phyloP scores from a whole-genome alignment of 2,329 filamentous ascomycete genomes.

The Fusarium goolgardi region DNA sequence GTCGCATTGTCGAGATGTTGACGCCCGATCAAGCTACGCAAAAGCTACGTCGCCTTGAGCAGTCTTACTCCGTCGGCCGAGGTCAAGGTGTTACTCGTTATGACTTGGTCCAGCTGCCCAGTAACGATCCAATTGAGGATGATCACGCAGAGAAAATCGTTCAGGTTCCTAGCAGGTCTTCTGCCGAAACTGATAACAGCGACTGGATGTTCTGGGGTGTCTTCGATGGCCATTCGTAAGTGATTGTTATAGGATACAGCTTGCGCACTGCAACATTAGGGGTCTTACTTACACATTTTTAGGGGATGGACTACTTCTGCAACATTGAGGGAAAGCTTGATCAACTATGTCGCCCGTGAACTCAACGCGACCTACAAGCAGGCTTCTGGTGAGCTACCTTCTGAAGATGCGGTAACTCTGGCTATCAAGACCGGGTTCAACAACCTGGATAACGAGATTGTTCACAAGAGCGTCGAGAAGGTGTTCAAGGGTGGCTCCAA shows the following conservation, averaged over 20 bases:
- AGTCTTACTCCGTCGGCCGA: slow-evolving; percentile 89
- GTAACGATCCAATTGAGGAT: slow-evolving; percentile 98
- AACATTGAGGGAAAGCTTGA: slow-evolving; percentile 90
- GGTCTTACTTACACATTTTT: slow-evolving; percentile 30
- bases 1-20: slow-evolving; percentile 94
- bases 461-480: slow-evolving; percentile 91
- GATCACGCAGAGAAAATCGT: slow-evolving; percentile 99
- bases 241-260: slow-evolving; percentile 38
- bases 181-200: slow-evolving; percentile 63
- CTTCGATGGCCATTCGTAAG: slow-evolving; percentile 94
- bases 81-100: slow-evolving; percentile 94
- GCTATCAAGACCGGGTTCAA: slow-evolving; percentile 95
- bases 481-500: slow-evolving; percentile 91
- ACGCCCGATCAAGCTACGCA: slow-evolving; percentile 93
- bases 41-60: slow-evolving; percentile 88
- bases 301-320: slow-evolving; percentile 99
- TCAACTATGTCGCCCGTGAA: slow-evolving; percentile 91
- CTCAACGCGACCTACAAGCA: slow-evolving; percentile 92
- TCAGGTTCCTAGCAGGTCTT: slow-evolving; percentile 76
- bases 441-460: slow-evolving; percentile 91
- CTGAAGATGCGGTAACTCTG: slow-evolving; percentile 82
- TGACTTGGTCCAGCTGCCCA: slow-evolving; percentile 92
- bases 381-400: slow-evolving; percentile 70
- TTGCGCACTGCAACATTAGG: neutral
- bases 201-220: slow-evolving; percentile 99